Evolutionary conservation across 1,139 yeast species (phyloP).

Genomic region (Sugiyamaella xylanicola): DNA sequence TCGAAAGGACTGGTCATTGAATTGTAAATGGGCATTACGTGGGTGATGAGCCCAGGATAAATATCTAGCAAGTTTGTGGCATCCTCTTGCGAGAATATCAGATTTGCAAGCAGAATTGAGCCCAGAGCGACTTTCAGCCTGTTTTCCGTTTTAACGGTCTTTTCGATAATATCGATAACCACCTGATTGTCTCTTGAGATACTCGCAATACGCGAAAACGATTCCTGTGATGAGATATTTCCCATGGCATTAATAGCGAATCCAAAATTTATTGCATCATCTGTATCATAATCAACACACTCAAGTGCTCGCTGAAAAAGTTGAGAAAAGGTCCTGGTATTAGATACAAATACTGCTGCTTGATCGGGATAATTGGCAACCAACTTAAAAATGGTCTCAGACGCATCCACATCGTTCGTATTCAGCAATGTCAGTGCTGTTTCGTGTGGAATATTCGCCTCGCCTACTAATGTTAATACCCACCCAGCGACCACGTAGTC

Average conservation of each 20-base stretch:
- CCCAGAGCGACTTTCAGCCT: slow-evolving; percentile 26
- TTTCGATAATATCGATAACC: slow-evolving; percentile 3
- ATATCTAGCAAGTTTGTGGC: slow-evolving; percentile 23
- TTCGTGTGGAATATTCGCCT: background rate
- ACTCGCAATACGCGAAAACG: slow-evolving; percentile 16
- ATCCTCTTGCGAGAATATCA: slow-evolving; percentile 24
- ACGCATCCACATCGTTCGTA: background rate
- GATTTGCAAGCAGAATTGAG: slow-evolving; percentile 33
- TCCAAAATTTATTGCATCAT: background rate
- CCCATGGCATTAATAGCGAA: slow-evolving; percentile 20
- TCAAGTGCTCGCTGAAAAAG: background rate
- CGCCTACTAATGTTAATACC: slow-evolving; percentile 9
- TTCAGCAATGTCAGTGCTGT: background rate
- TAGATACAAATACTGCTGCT: background rate
- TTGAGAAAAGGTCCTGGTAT: background rate
- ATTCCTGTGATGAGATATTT: slow-evolving; percentile 22
- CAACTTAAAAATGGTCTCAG: background rate
- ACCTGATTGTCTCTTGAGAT: slow-evolving; percentile 14
- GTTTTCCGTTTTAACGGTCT: slow-evolving; percentile 6
- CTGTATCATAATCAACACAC: background rate
- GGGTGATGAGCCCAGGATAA: slow-evolving; percentile 22
- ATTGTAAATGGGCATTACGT: slow-evolving; percentile 17
- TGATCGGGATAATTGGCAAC: background rate
- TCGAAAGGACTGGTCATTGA: slow-evolving; percentile 28
- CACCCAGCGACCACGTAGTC: background rate